phyloP scores from a whole-genome alignment of 1,284 basidiomycete species.

The Sphaerobolus stellatus region DNA sequence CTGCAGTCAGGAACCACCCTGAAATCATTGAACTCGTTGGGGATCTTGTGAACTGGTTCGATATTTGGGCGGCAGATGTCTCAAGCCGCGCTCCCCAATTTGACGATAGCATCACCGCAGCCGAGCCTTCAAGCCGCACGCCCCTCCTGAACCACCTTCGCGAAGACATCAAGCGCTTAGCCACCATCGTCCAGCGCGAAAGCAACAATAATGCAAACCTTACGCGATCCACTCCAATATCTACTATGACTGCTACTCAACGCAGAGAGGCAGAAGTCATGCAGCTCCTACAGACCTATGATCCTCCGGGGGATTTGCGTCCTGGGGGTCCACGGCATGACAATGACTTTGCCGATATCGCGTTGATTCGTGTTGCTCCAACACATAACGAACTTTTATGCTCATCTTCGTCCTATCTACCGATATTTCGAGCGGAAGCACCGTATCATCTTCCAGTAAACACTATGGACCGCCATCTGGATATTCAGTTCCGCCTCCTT shows the following conservation, averaged over 20 bases:
- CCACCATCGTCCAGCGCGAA: conserved; percentile 47
- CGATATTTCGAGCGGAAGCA: too few relatives aligned
- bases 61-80: conserved; percentile 45
- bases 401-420: too few relatives aligned
- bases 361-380: background rate
- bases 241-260: background rate
- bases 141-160: conserved; percentile 41
- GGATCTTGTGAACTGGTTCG: conserved; percentile 44
- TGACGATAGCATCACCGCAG: conserved; percentile 33
- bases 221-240: background rate
- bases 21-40: conserved; percentile 40
- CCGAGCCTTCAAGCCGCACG: conserved; percentile 25
- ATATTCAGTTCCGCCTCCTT: too few relatives aligned
- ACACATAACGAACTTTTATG: too few relatives aligned
- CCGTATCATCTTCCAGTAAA: too few relatives aligned
- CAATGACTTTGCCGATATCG: background rate
- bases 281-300: background rate
- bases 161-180: conserved; percentile 42
- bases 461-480: too few relatives aligned
- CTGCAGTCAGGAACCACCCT: conserved; percentile 47
- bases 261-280: background rate
- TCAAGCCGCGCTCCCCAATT: conserved; percentile 35
- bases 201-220: conserved; percentile 9
- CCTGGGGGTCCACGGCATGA: background rate
- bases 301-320: background rate